Evolutionary conservation across 176 grass and related monocot species (phyloP).

Genomic region (Melocanna baccifera): DNA sequence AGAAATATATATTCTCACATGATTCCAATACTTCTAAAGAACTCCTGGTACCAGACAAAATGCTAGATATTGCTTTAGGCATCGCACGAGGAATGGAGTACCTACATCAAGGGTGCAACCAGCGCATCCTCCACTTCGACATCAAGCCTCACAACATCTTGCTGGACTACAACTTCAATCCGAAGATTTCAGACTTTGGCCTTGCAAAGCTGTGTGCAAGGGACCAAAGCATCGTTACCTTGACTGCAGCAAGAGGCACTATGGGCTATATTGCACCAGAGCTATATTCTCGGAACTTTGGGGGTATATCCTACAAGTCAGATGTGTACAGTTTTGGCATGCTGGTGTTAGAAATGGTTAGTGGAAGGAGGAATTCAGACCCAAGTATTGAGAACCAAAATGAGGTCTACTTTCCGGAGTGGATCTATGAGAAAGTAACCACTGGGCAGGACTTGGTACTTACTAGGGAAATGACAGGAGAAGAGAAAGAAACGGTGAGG

Average conservation of each 20-base stretch:
- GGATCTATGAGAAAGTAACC: slow-evolving; percentile 36
- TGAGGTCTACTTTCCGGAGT: slow-evolving; percentile 40
- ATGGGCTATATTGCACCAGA: no score
- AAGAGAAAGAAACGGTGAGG: slow-evolving; percentile 25
- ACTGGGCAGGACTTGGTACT: slow-evolving; percentile 2
- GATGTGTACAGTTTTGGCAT: slow-evolving; percentile 55
- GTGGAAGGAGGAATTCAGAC: slow-evolving; percentile 52
- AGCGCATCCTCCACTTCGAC: no score
- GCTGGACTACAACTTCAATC: no score
- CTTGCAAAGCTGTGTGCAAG: not conserved
- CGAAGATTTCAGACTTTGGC: no score
- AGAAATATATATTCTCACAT: slow-evolving; percentile 32
- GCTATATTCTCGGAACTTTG: no score
- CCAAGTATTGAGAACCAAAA: slow-evolving; percentile 30
- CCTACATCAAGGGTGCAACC: no score
- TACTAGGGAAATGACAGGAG: not conserved
- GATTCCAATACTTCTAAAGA: not conserved
- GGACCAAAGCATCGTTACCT: slow-evolving; percentile 54
- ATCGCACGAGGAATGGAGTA: no score
- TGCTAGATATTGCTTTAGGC: no score
- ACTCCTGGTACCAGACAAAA: not conserved
- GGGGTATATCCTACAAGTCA: no score
- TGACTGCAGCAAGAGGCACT: no score
- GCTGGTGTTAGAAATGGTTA: slow-evolving; percentile 57
- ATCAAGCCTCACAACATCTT: no score